These are phyloP conservation scores for Mortierella alpina DNA, from an alignment of 192 early-diverging fungal genomes.

Conservation along the genomic window DNA sequence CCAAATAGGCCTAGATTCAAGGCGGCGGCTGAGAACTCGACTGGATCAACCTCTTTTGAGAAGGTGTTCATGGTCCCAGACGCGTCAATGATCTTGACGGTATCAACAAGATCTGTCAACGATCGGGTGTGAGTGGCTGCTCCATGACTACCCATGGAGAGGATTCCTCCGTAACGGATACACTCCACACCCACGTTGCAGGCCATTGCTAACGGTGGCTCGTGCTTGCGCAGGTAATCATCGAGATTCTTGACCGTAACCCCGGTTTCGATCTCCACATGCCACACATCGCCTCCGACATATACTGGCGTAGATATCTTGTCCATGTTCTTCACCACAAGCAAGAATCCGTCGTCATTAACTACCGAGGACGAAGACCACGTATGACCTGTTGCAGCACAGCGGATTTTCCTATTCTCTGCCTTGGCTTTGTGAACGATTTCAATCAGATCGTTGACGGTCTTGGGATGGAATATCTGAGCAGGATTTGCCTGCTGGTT, in stretches of 20 bases:
- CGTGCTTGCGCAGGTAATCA: constrained; percentile 20
- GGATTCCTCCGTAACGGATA: constrained; percentile 15
- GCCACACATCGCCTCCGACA: constrained; percentile 25
- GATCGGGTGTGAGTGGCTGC: constrained; percentile 19
- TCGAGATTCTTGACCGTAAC: constrained; percentile 23
- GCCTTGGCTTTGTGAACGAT: constrained; percentile 27
- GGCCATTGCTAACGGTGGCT: constrained; percentile 41
- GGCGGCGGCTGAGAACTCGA: constrained; percentile 34
- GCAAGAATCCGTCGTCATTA: constrained; percentile 20
- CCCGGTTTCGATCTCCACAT: constrained; percentile 41
- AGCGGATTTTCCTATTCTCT: constrained; percentile 30
- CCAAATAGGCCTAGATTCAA: constrained; percentile 47
- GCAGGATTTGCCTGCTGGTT: constrained; percentile 27
- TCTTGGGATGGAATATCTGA: constrained; percentile 34
- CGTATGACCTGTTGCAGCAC: constrained; percentile 32
- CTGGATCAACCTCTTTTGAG: constrained; percentile 24
- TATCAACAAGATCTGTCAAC: constrained; percentile 26
- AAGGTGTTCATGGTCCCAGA: constrained; percentile 31
- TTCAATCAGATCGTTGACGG: constrained; percentile 22
- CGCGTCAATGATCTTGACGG: constrained; percentile 32
- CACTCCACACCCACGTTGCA: constrained; percentile 18
- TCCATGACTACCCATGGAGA: constrained; percentile 32
- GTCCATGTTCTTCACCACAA: constrained; percentile 25
- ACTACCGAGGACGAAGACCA: constrained; percentile 34
- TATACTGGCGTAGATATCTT: constrained; percentile 16